phyloP scores from a whole-genome alignment of 2,329 filamentous ascomycete genomes.

The Blastomyces emzantsi region DNA sequence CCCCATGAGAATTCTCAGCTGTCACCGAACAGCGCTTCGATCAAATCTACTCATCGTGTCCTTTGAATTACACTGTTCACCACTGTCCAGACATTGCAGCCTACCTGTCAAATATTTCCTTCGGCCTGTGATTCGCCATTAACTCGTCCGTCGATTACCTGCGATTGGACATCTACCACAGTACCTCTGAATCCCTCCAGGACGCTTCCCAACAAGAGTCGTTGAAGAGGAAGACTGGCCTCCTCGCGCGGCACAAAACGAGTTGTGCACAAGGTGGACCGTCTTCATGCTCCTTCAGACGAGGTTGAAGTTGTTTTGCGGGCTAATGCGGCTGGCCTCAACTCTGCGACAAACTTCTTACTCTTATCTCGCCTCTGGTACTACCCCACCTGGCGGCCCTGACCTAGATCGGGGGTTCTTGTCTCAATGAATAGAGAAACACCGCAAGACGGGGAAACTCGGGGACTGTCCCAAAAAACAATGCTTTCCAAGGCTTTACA shows the following conservation, averaged over 20 bases:
- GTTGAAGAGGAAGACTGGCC: background rate
- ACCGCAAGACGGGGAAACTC: constrained; percentile 27
- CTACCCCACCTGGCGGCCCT: background rate
- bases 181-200: background rate
- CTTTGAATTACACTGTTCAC: background rate
- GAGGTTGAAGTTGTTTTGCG: background rate
- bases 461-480: constrained; percentile 69
- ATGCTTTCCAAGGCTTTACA: constrained; percentile 95
- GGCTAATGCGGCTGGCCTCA: background rate
- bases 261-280: background rate
- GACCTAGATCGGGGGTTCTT: background rate
- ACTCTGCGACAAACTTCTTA: background rate
- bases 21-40: background rate
- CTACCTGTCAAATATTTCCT: background rate
- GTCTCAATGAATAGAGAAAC: constrained; percentile 4
- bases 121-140: background rate
- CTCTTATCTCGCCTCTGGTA: background rate
- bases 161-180: background rate
- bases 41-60: background rate
- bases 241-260: background rate
- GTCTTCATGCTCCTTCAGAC: background rate
- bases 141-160: background rate
- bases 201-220: background rate
- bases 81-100: background rate
- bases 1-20: background rate